Evolutionary conservation across 768 basidiomycete species (phyloP).

Genomic region (Pleurotus sapidus): DNA sequence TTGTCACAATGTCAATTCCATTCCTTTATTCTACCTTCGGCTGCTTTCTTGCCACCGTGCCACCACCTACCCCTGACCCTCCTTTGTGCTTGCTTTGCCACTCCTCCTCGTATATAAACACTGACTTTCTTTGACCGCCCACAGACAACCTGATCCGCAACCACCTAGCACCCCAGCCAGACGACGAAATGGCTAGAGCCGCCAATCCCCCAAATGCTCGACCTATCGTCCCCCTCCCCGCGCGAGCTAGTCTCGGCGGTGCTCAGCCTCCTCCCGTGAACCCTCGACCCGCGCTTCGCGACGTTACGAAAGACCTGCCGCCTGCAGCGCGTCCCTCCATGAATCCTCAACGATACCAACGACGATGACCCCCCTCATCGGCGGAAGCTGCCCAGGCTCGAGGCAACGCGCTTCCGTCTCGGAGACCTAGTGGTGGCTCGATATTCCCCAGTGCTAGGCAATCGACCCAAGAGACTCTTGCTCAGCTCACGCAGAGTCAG

Average conservation of each 20-base stretch:
- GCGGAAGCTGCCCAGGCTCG: background rate
- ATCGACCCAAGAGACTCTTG: constrained; percentile 1
- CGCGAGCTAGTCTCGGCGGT: background rate
- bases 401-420: background rate
- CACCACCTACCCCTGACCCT: constrained; percentile 17
- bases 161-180: constrained; percentile 12
- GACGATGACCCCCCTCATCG: constrained; percentile 13
- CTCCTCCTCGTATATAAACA: background rate
- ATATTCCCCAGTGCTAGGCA: constrained; percentile 2
- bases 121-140: constrained; percentile 13
- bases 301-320: background rate
- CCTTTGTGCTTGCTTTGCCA: constrained; percentile 6
- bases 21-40: background rate
- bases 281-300: constrained; percentile 2
- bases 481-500: background rate
- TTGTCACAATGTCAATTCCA: background rate
- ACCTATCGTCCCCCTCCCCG: constrained; percentile 3
- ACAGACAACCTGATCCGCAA: constrained; percentile 19
- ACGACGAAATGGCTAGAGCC: constrained; percentile 7
- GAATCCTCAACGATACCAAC: constrained; percentile 16
- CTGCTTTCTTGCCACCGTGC: constrained; percentile 16
- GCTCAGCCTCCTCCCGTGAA: background rate
- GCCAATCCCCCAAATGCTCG: background rate
- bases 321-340: background rate
- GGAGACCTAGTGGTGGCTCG: background rate